A percentile compares a stretch with the other conserved stretches of the same genome.
These are phyloP conservation scores for Exserohilum rostratum DNA, from an alignment of 2,329 filamentous ascomycete genomes.

Conservation along the genomic window DNA sequence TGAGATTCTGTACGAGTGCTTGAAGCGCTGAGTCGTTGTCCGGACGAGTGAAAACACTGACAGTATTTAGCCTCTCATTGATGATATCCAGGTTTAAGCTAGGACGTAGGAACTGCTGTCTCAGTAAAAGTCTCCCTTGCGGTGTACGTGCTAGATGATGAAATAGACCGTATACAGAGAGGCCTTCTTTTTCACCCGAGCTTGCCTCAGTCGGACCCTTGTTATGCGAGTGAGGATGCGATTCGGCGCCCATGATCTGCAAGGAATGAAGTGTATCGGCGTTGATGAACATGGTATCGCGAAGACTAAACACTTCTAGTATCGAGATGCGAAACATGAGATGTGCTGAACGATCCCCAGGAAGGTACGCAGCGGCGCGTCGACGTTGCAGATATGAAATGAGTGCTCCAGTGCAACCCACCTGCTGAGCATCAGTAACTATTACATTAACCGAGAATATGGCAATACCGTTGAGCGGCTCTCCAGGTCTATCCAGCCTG, in stretches of 20 bases:
- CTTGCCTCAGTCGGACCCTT: slow-evolving; percentile 68
- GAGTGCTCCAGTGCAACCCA: slow-evolving; percentile 87
- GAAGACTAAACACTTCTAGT: slow-evolving; percentile 77
- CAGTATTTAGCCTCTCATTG: slow-evolving; percentile 71
- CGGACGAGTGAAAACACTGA: slow-evolving; percentile 68
- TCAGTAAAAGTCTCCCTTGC: slow-evolving; percentile 75
- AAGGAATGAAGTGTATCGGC: slow-evolving; percentile 79
- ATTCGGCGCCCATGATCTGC: slow-evolving; percentile 83
- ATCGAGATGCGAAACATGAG: slow-evolving; percentile 65
- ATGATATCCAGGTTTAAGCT: slow-evolving; percentile 72
- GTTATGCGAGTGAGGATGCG: slow-evolving; percentile 80
- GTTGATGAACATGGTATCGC: slow-evolving; percentile 75
- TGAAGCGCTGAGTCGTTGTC: slow-evolving; percentile 67
- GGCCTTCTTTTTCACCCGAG: slow-evolving; percentile 74
- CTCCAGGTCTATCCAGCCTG: slow-evolving; percentile 74
- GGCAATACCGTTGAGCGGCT: slow-evolving; percentile 68
- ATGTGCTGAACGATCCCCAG: slow-evolving; percentile 62
- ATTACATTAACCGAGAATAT: background rate
- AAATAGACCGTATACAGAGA: slow-evolving; percentile 86
- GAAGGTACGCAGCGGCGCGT: slow-evolving; percentile 66
- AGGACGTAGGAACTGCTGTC: slow-evolving; percentile 82
- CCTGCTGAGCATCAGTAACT: slow-evolving; percentile 46
- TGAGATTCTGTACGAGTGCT: slow-evolving; percentile 66
- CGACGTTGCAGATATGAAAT: slow-evolving; percentile 78
- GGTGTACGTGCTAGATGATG: slow-evolving; percentile 74